Conservation (phyloP, 805 yeast genomes). For the Yamadazyma tumulicola region DNA sequence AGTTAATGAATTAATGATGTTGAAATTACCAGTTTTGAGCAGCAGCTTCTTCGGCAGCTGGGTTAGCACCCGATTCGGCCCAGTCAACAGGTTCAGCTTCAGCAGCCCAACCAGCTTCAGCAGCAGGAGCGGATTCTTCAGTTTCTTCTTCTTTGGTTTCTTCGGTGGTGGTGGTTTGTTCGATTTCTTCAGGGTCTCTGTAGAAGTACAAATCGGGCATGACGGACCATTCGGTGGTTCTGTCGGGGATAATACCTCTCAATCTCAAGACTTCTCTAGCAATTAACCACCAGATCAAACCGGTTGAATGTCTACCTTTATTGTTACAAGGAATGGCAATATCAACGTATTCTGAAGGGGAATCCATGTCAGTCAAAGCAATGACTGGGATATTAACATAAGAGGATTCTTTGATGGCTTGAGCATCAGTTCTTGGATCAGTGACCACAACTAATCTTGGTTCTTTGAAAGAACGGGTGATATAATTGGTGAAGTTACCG, state of each 20-base stretch:
- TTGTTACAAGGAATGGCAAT: slow-evolving; percentile 99
- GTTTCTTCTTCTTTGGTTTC: slow-evolving; percentile 49
- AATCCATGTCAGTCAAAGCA: slow-evolving; percentile 97
- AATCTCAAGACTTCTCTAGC: slow-evolving; percentile 99
- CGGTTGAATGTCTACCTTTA: slow-evolving; percentile 99
- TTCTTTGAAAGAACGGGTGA: slow-evolving; percentile 99
- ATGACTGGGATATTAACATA: slow-evolving; percentile 99
- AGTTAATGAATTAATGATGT: not conserved
- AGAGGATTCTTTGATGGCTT: slow-evolving; percentile 99
- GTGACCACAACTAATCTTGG: slow-evolving; percentile 99
- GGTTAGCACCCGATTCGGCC: slow-evolving; percentile 53
- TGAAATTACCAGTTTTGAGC: slow-evolving; percentile 43
- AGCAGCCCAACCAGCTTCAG: slow-evolving; percentile 52
- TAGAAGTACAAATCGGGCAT: slow-evolving; percentile 99
- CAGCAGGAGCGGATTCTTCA: slow-evolving; percentile 61
- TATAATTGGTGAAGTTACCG: slow-evolving; percentile 99
- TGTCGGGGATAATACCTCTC: slow-evolving; percentile 95
- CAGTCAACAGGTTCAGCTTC: slow-evolving; percentile 65
- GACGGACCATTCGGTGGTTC: slow-evolving; percentile 96
- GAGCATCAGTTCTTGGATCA: slow-evolving; percentile 99
- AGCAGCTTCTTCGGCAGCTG: slow-evolving; percentile 76
- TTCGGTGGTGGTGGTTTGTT: slow-evolving; percentile 64
- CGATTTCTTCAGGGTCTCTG: slow-evolving; percentile 99
- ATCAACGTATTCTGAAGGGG: slow-evolving; percentile 98
- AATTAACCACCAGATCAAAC: slow-evolving; percentile 99